phyloP scores from a whole-genome alignment of 345 rosid species.

The Bruguiera sexangula region DNA sequence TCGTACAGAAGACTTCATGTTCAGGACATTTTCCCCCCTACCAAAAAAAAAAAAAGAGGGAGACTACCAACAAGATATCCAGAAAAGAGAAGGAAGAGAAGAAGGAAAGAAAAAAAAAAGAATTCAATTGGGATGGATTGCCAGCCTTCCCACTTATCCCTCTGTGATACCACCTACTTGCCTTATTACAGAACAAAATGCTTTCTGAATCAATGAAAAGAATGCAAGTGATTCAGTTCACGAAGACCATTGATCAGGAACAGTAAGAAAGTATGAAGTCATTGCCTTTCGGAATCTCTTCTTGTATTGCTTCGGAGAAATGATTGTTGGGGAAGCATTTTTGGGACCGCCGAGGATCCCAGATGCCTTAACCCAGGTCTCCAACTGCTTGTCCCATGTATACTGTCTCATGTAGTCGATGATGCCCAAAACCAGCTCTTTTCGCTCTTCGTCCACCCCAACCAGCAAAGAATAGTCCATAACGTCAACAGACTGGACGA shows the following conservation, averaged over 20 bases:
- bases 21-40: slow-evolving; percentile 20
- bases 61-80: neutral
- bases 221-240: slow-evolving; percentile 32
- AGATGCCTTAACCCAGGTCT: slow-evolving; percentile 94
- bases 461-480: slow-evolving; percentile 98
- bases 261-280: slow-evolving; percentile 88
- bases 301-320: slow-evolving; percentile 93
- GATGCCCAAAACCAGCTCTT: slow-evolving; percentile 90
- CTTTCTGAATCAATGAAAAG: slow-evolving; percentile 18
- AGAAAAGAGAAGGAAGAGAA: neutral
- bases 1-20: slow-evolving; percentile 9
- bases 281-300: slow-evolving; percentile 92
- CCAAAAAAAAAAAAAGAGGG: neutral
- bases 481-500: slow-evolving; percentile 66
- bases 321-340: slow-evolving; percentile 77
- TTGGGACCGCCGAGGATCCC: slow-evolving; percentile 85
- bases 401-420: slow-evolving; percentile 98
- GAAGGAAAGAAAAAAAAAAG: neutral
- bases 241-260: slow-evolving; percentile 89
- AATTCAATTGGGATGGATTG: neutral
- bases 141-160: slow-evolving; percentile 16
- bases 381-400: slow-evolving; percentile 99
- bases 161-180: slow-evolving; percentile 16
- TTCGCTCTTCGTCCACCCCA: slow-evolving; percentile 82
- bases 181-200: slow-evolving; percentile 45